Percentiles rank a stretch among this genome's conserved stretches.
Evolutionary conservation across 2,329 filamentous ascomycete species (phyloP).

Genomic region (Catunica adiposa): DNA sequence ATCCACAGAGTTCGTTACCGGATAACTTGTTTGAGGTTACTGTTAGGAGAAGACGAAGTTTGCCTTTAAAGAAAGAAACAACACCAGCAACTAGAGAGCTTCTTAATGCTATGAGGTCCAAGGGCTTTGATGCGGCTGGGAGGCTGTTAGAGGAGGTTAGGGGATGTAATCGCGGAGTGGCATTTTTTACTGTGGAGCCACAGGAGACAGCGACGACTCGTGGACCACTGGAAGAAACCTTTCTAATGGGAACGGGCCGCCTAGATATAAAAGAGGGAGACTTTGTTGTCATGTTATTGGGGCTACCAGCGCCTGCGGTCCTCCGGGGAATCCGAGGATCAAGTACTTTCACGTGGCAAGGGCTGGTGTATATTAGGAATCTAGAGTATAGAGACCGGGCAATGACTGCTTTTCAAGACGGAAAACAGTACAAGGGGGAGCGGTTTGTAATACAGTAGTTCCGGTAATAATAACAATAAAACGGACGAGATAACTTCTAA

Average conservation of each 20-base stretch:
- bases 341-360: not conserved
- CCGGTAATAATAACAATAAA: not conserved
- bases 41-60: not conserved
- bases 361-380: not conserved
- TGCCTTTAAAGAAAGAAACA: not conserved
- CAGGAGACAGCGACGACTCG: not conserved
- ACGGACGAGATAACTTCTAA: no score
- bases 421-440: not conserved
- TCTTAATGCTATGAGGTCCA: not conserved
- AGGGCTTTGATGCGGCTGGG: not conserved
- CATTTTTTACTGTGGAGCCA: not conserved
- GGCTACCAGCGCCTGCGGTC: not conserved
- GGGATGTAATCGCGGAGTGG: not conserved
- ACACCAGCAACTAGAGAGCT: not conserved
- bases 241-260: not conserved
- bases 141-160: not conserved
- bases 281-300: constrained; percentile 5
- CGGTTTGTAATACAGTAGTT: not conserved
- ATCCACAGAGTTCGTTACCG: not conserved
- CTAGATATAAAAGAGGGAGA: constrained; percentile 5
- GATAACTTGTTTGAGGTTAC: constrained; percentile 5
- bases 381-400: constrained; percentile 2
- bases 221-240: not conserved
- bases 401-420: not conserved
- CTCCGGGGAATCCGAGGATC: not conserved